Percentiles rank a stretch among this genome's conserved stretches.
Evolutionary conservation across 805 yeast species (phyloP).

Genomic region (Cyberlindnera mrakii): DNA sequence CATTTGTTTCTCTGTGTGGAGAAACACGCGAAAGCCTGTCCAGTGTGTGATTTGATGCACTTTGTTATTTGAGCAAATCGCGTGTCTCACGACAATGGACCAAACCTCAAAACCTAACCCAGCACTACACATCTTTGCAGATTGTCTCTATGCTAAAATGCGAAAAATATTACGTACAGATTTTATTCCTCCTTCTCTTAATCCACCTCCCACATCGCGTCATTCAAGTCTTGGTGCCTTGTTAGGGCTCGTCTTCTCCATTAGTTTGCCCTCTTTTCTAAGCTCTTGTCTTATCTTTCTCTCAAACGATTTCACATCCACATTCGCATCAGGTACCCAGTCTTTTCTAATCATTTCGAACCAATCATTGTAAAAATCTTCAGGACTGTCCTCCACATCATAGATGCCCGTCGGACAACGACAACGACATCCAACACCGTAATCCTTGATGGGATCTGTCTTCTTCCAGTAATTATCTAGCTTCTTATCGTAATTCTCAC

Average conservation of each 20-base stretch:
- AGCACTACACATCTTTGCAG: too few species aligned
- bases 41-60: too few species aligned
- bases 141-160: too few species aligned
- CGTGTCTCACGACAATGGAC: too few species aligned
- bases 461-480: conserved; percentile 20
- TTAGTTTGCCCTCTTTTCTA: neutral
- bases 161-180: too few species aligned
- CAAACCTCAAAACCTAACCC: too few species aligned
- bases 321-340: neutral
- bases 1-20: too few species aligned
- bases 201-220: too few species aligned
- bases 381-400: conserved; percentile 53
- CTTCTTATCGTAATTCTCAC: conserved; percentile 9
- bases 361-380: conserved; percentile 51
- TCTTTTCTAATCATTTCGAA: conserved; percentile 26
- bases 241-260: neutral
- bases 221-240: too few species aligned
- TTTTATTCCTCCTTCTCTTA: too few species aligned
- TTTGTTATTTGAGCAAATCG: too few species aligned
- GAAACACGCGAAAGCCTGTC: too few species aligned
- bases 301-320: neutral
- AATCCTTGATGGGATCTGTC: conserved; percentile 30
- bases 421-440: conserved; percentile 83
- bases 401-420: conserved; percentile 52
- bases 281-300: neutral